Conservation (phyloP, 495 filamentous ascomycete species). For the Neurospora sp. region DNA sequence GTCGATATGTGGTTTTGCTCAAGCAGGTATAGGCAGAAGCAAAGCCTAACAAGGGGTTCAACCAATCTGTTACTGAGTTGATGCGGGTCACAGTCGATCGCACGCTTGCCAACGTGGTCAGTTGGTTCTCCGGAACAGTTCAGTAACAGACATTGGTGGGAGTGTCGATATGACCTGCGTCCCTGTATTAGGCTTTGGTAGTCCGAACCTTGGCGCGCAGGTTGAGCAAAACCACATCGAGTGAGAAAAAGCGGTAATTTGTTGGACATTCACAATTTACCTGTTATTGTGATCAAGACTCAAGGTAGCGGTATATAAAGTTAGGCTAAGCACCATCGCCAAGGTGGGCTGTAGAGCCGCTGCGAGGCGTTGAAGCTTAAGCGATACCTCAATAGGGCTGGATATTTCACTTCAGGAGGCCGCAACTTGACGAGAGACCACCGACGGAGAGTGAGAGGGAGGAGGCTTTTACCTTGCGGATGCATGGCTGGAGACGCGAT, state of each 20-base stretch:
- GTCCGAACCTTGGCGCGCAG: neutral
- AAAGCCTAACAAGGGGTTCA: too few relatives aligned
- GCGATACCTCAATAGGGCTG: neutral
- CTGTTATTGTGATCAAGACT: neutral
- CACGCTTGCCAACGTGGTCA: neutral
- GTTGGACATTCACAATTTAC: too few relatives aligned
- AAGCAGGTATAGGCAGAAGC: too few relatives aligned
- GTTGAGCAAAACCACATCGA: neutral
- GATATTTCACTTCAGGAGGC: neutral
- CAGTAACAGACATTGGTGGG: neutral
- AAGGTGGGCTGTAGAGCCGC: neutral
- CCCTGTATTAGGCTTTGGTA: neutral
- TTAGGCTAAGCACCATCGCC: neutral
- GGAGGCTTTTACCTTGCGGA: neutral
- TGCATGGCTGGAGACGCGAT: too few relatives aligned
- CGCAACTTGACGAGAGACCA: neutral
- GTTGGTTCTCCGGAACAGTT: neutral
- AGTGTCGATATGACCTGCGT: neutral
- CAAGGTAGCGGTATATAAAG: neutral
- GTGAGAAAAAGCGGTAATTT: too few relatives aligned
- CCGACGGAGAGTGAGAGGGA: neutral
- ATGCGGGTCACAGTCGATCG: too few relatives aligned
- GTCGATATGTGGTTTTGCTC: too few relatives aligned
- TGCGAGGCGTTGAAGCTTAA: neutral
- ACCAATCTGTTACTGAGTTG: too few relatives aligned